Conservation (phyloP, 2,329 filamentous ascomycete genomes). For the Thelonectria blattea region DNA sequence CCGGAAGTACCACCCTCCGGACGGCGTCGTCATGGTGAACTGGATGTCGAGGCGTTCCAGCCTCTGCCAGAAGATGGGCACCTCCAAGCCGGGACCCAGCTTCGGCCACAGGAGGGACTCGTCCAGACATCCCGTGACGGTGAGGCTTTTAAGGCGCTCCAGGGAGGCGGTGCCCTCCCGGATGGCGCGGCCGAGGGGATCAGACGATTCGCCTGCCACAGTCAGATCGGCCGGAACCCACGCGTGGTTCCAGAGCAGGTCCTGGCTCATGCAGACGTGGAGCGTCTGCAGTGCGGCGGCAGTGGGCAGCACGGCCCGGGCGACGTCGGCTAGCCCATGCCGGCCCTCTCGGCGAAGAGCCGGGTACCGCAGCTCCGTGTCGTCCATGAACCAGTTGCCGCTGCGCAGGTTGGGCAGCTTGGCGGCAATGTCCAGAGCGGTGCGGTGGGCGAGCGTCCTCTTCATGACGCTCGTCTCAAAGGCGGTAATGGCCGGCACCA, state of each 20-base stretch:
- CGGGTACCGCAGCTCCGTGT: slow-evolving; percentile 24
- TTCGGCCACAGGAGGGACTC: slow-evolving; percentile 24
- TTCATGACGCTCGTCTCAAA: slow-evolving; percentile 22
- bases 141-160: slow-evolving; percentile 17
- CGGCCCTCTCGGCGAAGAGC: slow-evolving; percentile 20
- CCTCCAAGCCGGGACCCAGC: slow-evolving; percentile 11
- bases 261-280: slow-evolving; percentile 24
- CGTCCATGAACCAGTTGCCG: slow-evolving; percentile 22
- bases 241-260: slow-evolving; percentile 27
- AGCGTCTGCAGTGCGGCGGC: slow-evolving; percentile 18
- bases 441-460: slow-evolving; percentile 18
- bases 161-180: slow-evolving; percentile 18
- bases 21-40: slow-evolving; percentile 27
- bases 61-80: slow-evolving; percentile 27
- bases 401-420: slow-evolving; percentile 24
- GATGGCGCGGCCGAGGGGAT: slow-evolving; percentile 20
- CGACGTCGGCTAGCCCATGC: slow-evolving; percentile 20
- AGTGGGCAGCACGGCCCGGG: slow-evolving; percentile 18
- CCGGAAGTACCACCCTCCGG: slow-evolving; percentile 26
- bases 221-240: slow-evolving; percentile 24
- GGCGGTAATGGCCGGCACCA: slow-evolving; percentile 18
- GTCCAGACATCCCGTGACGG: slow-evolving; percentile 24
- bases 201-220: slow-evolving; percentile 6
- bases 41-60: slow-evolving; percentile 24
- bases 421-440: slow-evolving; percentile 22